These are phyloP conservation scores for Colletotrichum abscissum DNA, from an alignment of 2,329 filamentous ascomycete genomes.

Conservation along the genomic window DNA sequence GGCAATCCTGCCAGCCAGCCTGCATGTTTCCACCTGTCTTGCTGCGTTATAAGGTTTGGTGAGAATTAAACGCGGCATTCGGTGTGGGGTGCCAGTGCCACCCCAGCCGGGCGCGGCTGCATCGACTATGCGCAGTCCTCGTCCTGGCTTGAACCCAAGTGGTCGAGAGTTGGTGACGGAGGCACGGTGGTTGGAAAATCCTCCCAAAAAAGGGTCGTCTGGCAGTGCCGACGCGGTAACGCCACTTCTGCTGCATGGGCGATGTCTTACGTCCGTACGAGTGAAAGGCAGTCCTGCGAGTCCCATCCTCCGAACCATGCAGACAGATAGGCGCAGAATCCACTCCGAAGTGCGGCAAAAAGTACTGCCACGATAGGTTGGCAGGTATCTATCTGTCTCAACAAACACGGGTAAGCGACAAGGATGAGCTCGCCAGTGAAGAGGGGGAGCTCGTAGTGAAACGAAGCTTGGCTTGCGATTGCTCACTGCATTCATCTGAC, in stretches of 20 bases:
- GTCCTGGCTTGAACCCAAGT: background rate
- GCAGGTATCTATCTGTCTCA: background rate
- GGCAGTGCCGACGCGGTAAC: background rate
- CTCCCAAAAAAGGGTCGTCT: background rate
- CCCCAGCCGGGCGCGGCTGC: background rate
- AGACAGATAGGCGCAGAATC: background rate
- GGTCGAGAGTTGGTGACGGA: background rate
- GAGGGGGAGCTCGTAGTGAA: background rate
- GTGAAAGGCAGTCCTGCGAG: background rate
- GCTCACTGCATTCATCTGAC: background rate
- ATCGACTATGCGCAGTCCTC: background rate
- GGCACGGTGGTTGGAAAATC: conserved; percentile 6
- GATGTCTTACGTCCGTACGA: background rate
- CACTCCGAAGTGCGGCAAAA: background rate
- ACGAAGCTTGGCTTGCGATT: background rate
- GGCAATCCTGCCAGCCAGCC: background rate
- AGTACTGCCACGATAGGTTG: background rate
- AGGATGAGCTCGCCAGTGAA: background rate
- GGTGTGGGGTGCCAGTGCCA: background rate
- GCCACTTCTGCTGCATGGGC: background rate
- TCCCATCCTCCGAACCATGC: conserved; percentile 11
- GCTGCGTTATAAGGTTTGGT: background rate
- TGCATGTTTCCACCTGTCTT: background rate
- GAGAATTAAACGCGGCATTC: background rate
- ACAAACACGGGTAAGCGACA: background rate